Base-by-base conservation (phyloP, 768 basidiomycete genomes). In the Kwoniella heveanensis region DNA sequence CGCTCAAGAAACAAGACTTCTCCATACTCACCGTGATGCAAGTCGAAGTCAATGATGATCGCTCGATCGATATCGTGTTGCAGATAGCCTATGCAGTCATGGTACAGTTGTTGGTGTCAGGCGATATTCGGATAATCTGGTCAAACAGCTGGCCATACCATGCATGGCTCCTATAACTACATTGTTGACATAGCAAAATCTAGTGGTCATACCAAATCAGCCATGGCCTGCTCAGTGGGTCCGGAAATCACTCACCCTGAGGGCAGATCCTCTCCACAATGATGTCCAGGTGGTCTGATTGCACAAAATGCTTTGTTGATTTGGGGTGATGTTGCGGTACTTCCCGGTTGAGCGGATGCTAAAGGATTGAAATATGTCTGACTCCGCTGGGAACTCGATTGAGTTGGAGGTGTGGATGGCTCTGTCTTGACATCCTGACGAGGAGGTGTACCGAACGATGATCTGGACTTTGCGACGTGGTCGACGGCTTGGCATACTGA, bases 141-240 rank as follows among this genome's bases (percentile, higher is more conserved):
- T 32, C 7, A 5, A 6, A 32, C 13, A 32, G 32, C 39, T 19
- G 39, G 13, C 62, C 83, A 44, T 70, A 92, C 92, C 94, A 75
- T 97, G 91, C 15, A 92, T 91, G 30, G 92, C 92, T 0, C 85
- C 93, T 2, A 97, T 85, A 0, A 88, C 88, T 0, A 96, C 90
- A 72, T 98, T 99, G 68, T 97, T 97, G 29, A 96, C 85, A 70
- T 94, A 96, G 79, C 95, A 97, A 77, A 97, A 98, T 0, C 78
- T 77, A 37, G 25, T 12, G 32, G 5, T 55, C 22, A 44, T 9
- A 10, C 32, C 32, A 36, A 19, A 9, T 44, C 39, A 44, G 39
- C 39, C 10, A 47, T 46, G 17, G 21, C 19, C 5, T 22, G 48
- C 21, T 54, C 26, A 4, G 36, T 56, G 32, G 13, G n/a, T n/a